These are phyloP conservation scores for Penicillium sp. DNA, from an alignment of 2,329 filamentous ascomycete species.

Conservation along the genomic window DNA sequence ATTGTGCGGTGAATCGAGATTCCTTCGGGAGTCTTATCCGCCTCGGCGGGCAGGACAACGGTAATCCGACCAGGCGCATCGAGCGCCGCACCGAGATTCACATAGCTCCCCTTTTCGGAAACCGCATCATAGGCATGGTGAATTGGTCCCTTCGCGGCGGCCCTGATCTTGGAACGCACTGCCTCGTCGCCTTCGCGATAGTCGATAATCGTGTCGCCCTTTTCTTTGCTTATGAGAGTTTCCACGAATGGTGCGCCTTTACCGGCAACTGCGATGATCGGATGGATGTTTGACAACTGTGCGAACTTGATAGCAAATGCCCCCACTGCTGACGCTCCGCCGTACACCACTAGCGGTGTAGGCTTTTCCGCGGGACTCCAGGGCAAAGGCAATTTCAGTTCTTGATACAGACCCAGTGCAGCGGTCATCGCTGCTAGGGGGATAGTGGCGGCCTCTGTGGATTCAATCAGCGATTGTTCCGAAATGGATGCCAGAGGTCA, in stretches of 20 bases:
- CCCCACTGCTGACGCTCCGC: constrained; percentile 57
- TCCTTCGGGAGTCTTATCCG: constrained; percentile 44
- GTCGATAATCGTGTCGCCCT: constrained; percentile 62
- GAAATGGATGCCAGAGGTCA: not conserved
- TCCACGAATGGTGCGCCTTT: constrained; percentile 54
- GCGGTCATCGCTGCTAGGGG: constrained; percentile 59
- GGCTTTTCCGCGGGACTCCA: constrained; percentile 43
- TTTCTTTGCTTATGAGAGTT: constrained; percentile 52
- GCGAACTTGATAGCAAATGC: constrained; percentile 61
- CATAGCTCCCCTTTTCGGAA: constrained; percentile 52
- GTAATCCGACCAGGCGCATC: constrained; percentile 40
- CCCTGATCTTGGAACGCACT: constrained; percentile 49
- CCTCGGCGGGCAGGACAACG: constrained; percentile 45
- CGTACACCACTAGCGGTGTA: constrained; percentile 51
- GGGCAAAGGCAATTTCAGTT: constrained; percentile 52
- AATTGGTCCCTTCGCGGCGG: constrained; percentile 37
- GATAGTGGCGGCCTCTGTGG: constrained; percentile 56
- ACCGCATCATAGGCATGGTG: constrained; percentile 61
- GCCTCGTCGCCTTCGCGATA: constrained; percentile 60
- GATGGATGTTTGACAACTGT: constrained; percentile 57
- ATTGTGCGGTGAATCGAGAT: constrained; percentile 43
- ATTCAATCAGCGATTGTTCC: not conserved
- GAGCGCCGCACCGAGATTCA: constrained; percentile 50
- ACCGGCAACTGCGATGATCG: constrained; percentile 62
- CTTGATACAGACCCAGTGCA: constrained; percentile 52